Evolutionary conservation across 192 early-diverging fungal species (phyloP), one percentile per base, ranked within the genome.

Genomic region (Umbelopsis sp.): DNA sequence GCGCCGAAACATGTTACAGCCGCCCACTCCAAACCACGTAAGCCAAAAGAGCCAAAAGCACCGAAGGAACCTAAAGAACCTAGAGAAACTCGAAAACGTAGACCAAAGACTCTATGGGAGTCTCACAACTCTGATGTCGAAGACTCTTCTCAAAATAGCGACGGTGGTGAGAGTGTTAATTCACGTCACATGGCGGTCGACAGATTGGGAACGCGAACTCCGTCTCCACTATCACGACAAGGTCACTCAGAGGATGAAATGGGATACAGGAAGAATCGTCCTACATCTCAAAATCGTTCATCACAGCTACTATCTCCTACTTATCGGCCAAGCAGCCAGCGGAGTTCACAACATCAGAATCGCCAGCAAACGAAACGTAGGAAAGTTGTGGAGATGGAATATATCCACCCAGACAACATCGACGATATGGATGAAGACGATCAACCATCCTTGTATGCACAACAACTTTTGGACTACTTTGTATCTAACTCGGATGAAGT

Each of bases 1-100:
- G 87, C 87, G 24, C 87, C 87, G 0, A 86, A 86, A 56, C 87
- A 88, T 66, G 65, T 83, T 44, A 88, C 84, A 0, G 84, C 84
- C 1, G 79, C 86, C 16, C 71, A 81, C 1, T 66, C 49, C 41
- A 76, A 74, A 43, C 84, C 85, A 24, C 70, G 77, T 17, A 84
- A 84, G 56, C 67, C 80, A 51, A 41, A 41, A 11, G 38, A 41
- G 38, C 38, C 38, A 41, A 41, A 41, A 41, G 38, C 38, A 11
- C 38, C 38, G 38, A 41, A 41, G 38, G 38, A 41, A 5, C 38
- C 38, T 41, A 41, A 41, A 41, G 38, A 41, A 11, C 38, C 38
- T 41, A 76, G 74, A 24, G 82, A 80, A 53, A 82, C 77, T 49
- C 74, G 72, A 74, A 45, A 45, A 56, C 45, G 36, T 24, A 73